Evolutionary conservation across 2,329 filamentous ascomycete genomes (phyloP).

Genomic region (Huntiella abstrusa): DNA sequence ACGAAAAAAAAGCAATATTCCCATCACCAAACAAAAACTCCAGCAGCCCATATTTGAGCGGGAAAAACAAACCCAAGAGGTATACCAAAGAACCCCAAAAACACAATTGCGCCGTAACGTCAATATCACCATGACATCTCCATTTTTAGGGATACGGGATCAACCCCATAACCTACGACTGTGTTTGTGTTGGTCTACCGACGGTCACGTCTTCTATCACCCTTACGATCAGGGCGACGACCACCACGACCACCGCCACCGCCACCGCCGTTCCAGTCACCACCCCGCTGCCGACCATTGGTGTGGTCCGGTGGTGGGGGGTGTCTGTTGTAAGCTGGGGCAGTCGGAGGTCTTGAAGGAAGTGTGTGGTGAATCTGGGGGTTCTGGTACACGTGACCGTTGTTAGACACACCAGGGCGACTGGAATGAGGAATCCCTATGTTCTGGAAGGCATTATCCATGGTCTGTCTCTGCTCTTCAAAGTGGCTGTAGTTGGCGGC

Average conservation of each 20-base stretch:
- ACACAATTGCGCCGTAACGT: too few species aligned
- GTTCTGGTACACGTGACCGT: not conserved
- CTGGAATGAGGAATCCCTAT: not conserved
- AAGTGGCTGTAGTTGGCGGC: constrained; percentile 13
- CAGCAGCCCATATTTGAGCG: too few species aligned
- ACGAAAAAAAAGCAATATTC: not conserved
- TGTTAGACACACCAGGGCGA: not conserved
- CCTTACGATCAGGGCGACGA: constrained; percentile 1
- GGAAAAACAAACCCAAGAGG: too few species aligned
- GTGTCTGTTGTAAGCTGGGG: constrained; percentile 1
- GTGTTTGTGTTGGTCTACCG: not conserved
- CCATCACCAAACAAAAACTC: too few species aligned
- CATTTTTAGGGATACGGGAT: too few species aligned
- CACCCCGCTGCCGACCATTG: not conserved
- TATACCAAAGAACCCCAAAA: too few species aligned
- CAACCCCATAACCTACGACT: too few species aligned
- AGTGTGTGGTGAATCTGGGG: not conserved
- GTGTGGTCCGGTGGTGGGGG: constrained; percentile 7
- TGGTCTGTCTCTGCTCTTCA: constrained; percentile 9
- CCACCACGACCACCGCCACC: constrained; percentile 1
- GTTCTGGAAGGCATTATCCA: constrained; percentile 5
- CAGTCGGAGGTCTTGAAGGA: constrained; percentile 6
- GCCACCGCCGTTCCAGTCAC: not conserved
- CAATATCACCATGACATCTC: too few species aligned
- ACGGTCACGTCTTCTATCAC: constrained; percentile 9